Percentiles rank a stretch among this genome's conserved stretches.
phyloP scores from a whole-genome alignment of 345 rosid genomes.

The Boechera divaricarpa region DNA sequence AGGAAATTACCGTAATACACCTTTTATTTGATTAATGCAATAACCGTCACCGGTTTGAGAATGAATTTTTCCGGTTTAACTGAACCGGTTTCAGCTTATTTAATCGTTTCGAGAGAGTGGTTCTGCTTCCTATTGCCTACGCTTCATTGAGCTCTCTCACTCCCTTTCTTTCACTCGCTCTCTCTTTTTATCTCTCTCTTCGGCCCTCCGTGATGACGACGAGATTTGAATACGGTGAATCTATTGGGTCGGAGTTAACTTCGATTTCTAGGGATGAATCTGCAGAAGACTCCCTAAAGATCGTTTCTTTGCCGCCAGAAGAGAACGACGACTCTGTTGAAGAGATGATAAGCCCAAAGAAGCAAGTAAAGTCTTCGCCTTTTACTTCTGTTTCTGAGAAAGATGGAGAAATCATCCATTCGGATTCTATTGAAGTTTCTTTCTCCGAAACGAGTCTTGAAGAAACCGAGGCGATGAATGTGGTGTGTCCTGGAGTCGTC shows the following conservation, averaged over 20 bases:
- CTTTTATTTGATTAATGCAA: not conserved
- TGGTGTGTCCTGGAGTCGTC: conserved; percentile 24
- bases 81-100: conserved; percentile 27
- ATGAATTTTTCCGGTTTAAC: not conserved
- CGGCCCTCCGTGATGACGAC: conserved; percentile 18
- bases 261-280: conserved; percentile 1
- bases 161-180: not conserved
- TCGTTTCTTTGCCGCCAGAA: conserved; percentile 32
- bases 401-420: conserved; percentile 34
- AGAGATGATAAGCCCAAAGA: conserved; percentile 42
- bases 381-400: conserved; percentile 40
- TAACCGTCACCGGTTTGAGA: conserved; percentile 4
- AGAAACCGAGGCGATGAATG: conserved; percentile 31
- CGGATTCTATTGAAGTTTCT: conserved; percentile 27
- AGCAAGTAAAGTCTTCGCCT: conserved; percentile 41
- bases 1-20: conserved; percentile 19
- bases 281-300: conserved; percentile 30
- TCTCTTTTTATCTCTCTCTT: not conserved
- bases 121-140: not conserved
- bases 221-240: conserved; percentile 29
- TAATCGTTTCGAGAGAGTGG: not conserved
- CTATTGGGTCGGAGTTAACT: not conserved
- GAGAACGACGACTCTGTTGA: conserved; percentile 29
- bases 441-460: conserved; percentile 23
- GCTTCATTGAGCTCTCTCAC: not conserved